Conservation (phyloP, 441 rosid species). For the Capsella rubella region DNA sequence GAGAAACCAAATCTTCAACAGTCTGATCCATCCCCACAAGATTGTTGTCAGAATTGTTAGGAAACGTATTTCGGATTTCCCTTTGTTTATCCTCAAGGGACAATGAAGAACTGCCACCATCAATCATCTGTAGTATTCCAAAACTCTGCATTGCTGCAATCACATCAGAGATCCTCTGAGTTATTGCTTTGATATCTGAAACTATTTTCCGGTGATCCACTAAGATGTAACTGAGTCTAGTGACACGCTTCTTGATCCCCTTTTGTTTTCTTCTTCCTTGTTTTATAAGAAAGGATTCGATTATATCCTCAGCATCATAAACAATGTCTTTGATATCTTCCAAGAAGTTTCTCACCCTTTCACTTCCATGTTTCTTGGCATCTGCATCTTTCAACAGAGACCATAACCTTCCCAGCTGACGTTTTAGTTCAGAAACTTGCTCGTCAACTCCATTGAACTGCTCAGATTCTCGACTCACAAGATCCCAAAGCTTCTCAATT, state of each 20-base stretch:
- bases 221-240: not conserved
- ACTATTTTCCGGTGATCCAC: not conserved
- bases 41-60: not conserved
- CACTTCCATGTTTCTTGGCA: not conserved
- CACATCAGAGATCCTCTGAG: not conserved
- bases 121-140: not conserved
- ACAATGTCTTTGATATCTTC: constrained; percentile 11
- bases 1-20: not conserved
- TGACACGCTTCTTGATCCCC: constrained; percentile 4
- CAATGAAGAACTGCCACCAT: not conserved
- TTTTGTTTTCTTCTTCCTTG: not conserved
- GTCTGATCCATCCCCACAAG: not conserved
- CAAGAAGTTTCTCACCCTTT: constrained; percentile 3
- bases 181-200: not conserved
- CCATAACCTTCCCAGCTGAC: not conserved
- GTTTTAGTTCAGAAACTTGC: constrained; percentile 4
- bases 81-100: not conserved
- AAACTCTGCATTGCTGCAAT: not conserved
- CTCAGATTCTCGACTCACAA: constrained; percentile 32
- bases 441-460: not conserved
- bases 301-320: constrained; percentile 7
- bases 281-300: not conserved
- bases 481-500: constrained; percentile 35
- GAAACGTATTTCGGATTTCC: not conserved
- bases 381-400: not conserved